These are phyloP conservation scores for Phytophthora pini DNA, from an alignment of 352 stramenopile species.

Conservation along the genomic window DNA sequence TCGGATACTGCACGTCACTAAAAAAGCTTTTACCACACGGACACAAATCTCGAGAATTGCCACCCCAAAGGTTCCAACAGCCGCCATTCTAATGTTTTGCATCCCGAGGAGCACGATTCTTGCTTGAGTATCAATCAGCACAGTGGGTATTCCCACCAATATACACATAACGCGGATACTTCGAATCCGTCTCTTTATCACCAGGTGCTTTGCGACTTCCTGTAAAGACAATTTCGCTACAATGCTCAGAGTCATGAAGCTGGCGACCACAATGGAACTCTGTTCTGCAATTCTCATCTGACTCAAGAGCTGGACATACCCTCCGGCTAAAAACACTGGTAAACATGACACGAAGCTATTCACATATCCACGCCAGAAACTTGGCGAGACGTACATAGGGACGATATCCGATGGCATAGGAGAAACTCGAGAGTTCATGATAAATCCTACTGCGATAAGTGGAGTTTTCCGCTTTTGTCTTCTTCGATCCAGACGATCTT, in stretches of 20 bases:
- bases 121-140: slow-evolving; percentile 56
- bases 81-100: slow-evolving; percentile 30
- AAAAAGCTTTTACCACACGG: slow-evolving; percentile 32
- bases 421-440: slow-evolving; percentile 17
- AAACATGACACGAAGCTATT: slow-evolving; percentile 20
- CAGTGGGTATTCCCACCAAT: slow-evolving; percentile 41
- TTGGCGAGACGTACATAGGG: slow-evolving; percentile 20
- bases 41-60: slow-evolving; percentile 40
- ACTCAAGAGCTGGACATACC: slow-evolving; percentile 33
- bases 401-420: slow-evolving; percentile 12
- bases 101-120: slow-evolving; percentile 44
- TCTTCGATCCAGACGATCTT: slow-evolving; percentile 19
- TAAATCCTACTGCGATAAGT: slow-evolving; percentile 7
- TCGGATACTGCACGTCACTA: slow-evolving; percentile 31
- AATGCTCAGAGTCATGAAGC: slow-evolving; percentile 37
- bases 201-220: slow-evolving; percentile 33
- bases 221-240: slow-evolving; percentile 44
- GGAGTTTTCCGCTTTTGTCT: slow-evolving; percentile 22
- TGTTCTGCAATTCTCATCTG: slow-evolving; percentile 21
- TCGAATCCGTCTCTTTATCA: slow-evolving; percentile 35
- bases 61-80: slow-evolving; percentile 36
- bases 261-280: slow-evolving; percentile 15
- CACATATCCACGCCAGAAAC: slow-evolving; percentile 25
- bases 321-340: slow-evolving; percentile 24
- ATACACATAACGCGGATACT: slow-evolving; percentile 54